Evolutionary conservation across 345 rosid genomes (phyloP).

Genomic region (Aurinia saxatilis): DNA sequence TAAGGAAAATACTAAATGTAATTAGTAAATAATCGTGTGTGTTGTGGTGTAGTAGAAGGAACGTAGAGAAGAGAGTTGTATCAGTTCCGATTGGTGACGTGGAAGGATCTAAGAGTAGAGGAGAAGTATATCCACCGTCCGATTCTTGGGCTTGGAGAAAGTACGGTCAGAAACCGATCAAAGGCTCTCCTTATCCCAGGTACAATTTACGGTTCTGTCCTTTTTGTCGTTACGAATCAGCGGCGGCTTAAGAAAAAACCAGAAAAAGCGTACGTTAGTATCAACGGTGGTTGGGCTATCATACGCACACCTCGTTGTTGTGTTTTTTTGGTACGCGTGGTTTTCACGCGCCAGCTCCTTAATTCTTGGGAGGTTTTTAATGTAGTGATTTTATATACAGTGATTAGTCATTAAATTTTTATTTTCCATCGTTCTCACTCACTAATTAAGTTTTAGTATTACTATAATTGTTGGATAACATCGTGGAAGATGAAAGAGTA

Average conservation of each 20-base stretch:
- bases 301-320: constrained; percentile 2
- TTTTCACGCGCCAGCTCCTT: constrained; percentile 17
- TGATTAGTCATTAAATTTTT: background rate
- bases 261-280: constrained; percentile 15
- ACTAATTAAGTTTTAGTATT: background rate
- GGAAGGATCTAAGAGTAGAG: constrained; percentile 47
- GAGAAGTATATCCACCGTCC: constrained; percentile 60
- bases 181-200: constrained; percentile 83
- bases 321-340: background rate
- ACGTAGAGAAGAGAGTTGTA: constrained; percentile 54
- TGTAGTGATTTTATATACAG: background rate
- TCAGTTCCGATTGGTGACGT: constrained; percentile 56
- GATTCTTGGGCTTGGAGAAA: constrained; percentile 92
- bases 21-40: constrained; percentile 15
- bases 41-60: constrained; percentile 28
- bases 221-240: background rate
- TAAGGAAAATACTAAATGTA: background rate
- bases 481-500: constrained; percentile 14
- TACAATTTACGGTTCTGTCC: constrained; percentile 21
- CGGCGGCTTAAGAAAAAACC: constrained; percentile 5
- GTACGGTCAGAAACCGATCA: constrained; percentile 82
- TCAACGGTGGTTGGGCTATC: constrained; percentile 23
- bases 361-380: background rate
- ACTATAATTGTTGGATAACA: constrained; percentile 1
- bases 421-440: background rate